These are phyloP conservation scores for Septoria linicola DNA, from an alignment of 2,329 filamentous ascomycete species.

Conservation along the genomic window DNA sequence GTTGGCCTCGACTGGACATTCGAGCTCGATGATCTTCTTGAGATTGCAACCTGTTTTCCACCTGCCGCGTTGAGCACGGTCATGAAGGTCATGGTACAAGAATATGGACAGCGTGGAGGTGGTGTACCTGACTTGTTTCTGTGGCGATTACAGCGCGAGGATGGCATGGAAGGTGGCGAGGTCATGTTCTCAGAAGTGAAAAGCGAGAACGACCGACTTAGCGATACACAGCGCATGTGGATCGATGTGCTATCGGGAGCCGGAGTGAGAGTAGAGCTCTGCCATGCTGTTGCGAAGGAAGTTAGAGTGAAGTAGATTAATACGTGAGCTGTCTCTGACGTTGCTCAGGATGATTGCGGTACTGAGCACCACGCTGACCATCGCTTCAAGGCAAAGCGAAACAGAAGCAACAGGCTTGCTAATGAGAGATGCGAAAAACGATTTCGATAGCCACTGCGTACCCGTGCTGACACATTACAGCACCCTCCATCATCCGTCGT, in stretches of 20 bases:
- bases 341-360: too few relatives aligned
- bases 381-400: too few relatives aligned
- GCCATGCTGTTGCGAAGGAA: slow-evolving; percentile 61
- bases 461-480: too few relatives aligned
- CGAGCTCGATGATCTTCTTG: slow-evolving; percentile 71
- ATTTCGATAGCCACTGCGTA: too few relatives aligned
- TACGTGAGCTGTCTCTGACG: too few relatives aligned
- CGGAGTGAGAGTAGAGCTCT: slow-evolving; percentile 82
- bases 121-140: slow-evolving; percentile 92
- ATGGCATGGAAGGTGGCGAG: slow-evolving; percentile 30
- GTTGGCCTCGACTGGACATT: slow-evolving; percentile 92
- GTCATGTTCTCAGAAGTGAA: slow-evolving; percentile 50
- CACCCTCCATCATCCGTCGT: too few relatives aligned
- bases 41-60: slow-evolving; percentile 75
- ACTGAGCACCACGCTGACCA: too few relatives aligned
- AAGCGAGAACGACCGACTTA: slow-evolving; percentile 79
- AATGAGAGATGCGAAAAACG: too few relatives aligned
- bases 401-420: too few relatives aligned
- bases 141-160: slow-evolving; percentile 59
- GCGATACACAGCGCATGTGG: slow-evolving; percentile 95
- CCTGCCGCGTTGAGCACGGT: slow-evolving; percentile 78
- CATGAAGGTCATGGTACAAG: slow-evolving; percentile 93
- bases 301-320: slow-evolving; percentile 34
- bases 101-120: slow-evolving; percentile 81
- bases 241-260: slow-evolving; percentile 88